Evolutionary conservation across 2,329 filamentous ascomycete species (phyloP).

Genomic region (Scolecobasidium constrictum): DNA sequence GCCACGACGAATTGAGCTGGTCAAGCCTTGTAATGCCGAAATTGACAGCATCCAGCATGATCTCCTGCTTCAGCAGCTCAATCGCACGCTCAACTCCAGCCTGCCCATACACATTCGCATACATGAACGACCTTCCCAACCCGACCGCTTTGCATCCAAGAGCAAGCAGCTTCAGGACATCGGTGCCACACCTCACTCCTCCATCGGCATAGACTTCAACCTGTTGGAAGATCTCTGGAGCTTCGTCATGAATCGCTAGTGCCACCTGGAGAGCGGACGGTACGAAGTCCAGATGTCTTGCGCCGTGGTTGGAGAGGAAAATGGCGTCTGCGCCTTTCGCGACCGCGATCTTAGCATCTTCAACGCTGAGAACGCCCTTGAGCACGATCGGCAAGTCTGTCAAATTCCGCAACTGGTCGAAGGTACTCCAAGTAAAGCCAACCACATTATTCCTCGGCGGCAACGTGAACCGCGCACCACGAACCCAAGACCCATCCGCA

Average conservation of each 20-base stretch:
- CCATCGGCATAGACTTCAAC: slow-evolving; percentile 89
- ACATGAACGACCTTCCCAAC: slow-evolving; percentile 37
- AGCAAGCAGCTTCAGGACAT: slow-evolving; percentile 90
- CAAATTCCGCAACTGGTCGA: slow-evolving; percentile 75
- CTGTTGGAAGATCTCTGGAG: slow-evolving; percentile 46
- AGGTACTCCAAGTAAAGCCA: slow-evolving; percentile 74
- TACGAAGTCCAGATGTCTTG: slow-evolving; percentile 84
- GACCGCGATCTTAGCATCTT: slow-evolving; percentile 82
- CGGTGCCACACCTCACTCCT: slow-evolving; percentile 77
- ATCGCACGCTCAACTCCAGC: slow-evolving; percentile 49
- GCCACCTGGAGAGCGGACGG: slow-evolving; percentile 81
- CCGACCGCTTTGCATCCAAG: slow-evolving; percentile 86
- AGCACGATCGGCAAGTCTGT: slow-evolving; percentile 92
- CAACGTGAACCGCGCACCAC: slow-evolving; percentile 82
- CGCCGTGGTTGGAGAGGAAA: slow-evolving; percentile 92
- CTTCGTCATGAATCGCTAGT: slow-evolving; percentile 70
- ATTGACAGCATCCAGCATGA: slow-evolving; percentile 26
- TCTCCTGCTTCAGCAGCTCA: slow-evolving; percentile 40
- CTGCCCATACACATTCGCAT: slow-evolving; percentile 45
- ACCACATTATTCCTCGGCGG: too few species aligned
- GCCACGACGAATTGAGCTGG: slow-evolving; percentile 13
- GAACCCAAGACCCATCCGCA: slow-evolving; percentile 79
- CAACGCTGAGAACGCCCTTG: slow-evolving; percentile 92
- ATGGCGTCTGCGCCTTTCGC: slow-evolving; percentile 67
- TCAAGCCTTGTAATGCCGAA: slow-evolving; percentile 21